Base-by-base conservation (phyloP, 75 land plant species). In the Cupressus sempervirens region DNA sequence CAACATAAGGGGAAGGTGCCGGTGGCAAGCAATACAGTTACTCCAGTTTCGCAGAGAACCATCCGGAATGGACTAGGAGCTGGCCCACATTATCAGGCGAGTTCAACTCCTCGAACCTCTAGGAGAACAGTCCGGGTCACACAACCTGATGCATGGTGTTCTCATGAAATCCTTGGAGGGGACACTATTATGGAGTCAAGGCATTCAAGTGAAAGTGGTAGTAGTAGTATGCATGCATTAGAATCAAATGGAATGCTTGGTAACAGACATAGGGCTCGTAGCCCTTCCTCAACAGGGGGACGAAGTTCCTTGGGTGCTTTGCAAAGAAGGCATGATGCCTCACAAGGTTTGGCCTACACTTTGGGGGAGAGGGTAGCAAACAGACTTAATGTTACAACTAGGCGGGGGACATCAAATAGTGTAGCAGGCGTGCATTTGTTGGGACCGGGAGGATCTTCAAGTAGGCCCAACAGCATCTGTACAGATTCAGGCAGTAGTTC, bases 401-500 rank as follows among this genome's bases (percentile, higher is more conserved):
- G 87, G 83, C 83, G 83, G 46, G 45, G 79, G 36, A 23, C 75
- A 32, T 23, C 81, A 46, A 75, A 50, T 26, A 74, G 83, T 56
- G 76, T 77, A 50, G 84, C 54, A 83, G 80, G 62, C 80, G 77
- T 50, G 30, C 73, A 77, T 35, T 87, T 88, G n/a, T 87, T 86
- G 45, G 86, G 91, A 83, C 86, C 87, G 40, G 53, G 84, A 23
- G 84, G 91, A 53, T 36, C 82, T 72, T 48, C 26, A 50, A 82
- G 73, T 80, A 76, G 73, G 41, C 43, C 73, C 16, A 76, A 32
- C 45, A 77, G 75, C 29, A 75, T 46, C 34, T 82, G 79, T 45
- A 38, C 80, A 65, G 84, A 84, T n/a, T 32, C 86, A 16, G 26
- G 43, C 52, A 35, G 41, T 30, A 58, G 83, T 30, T 82, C 62